A percentile compares a stretch with the other conserved stretches of the same genome.
Conservation (phyloP, 2,329 filamentous ascomycete genomes). For the Penicillium corylophilum region DNA sequence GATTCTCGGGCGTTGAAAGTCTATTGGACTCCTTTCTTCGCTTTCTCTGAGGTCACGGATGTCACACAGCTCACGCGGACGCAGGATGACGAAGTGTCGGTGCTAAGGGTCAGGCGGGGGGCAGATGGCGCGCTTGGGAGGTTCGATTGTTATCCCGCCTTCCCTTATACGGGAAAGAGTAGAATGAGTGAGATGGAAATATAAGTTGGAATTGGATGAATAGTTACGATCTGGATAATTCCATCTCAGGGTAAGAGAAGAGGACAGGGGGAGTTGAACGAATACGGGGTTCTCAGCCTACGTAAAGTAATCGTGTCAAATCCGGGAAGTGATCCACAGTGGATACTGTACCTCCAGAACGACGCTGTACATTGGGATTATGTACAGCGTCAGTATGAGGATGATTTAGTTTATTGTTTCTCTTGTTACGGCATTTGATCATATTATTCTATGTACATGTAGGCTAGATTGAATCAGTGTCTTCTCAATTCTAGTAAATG, state of each 20-base stretch:
- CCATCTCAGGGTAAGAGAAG: neutral
- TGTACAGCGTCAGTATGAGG: too few relatives aligned
- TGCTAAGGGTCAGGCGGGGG: neutral
- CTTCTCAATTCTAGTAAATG: neutral
- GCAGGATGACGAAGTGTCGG: neutral
- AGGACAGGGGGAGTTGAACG: neutral
- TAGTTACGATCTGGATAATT: neutral
- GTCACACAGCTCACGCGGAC: conserved; percentile 9
- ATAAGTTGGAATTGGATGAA: neutral
- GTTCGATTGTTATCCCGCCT: neutral
- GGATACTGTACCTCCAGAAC: neutral
- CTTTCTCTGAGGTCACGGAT: neutral
- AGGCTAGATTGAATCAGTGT: too few relatives aligned
- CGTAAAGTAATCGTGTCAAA: neutral
- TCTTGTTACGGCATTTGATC: too few relatives aligned
- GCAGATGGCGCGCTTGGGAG: neutral
- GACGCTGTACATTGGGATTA: neutral
- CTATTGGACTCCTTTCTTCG: neutral
- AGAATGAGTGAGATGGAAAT: neutral
- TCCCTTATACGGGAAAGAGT: neutral
- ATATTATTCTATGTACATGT: too few relatives aligned
- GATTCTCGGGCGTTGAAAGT: neutral
- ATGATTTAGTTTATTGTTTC: too few relatives aligned
- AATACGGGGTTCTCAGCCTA: conserved; percentile 3
- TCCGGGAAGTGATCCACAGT: conserved; percentile 5